These are phyloP conservation scores for Tulasnella sp. DNA, from an alignment of 768 basidiomycete genomes.

Conservation along the genomic window DNA sequence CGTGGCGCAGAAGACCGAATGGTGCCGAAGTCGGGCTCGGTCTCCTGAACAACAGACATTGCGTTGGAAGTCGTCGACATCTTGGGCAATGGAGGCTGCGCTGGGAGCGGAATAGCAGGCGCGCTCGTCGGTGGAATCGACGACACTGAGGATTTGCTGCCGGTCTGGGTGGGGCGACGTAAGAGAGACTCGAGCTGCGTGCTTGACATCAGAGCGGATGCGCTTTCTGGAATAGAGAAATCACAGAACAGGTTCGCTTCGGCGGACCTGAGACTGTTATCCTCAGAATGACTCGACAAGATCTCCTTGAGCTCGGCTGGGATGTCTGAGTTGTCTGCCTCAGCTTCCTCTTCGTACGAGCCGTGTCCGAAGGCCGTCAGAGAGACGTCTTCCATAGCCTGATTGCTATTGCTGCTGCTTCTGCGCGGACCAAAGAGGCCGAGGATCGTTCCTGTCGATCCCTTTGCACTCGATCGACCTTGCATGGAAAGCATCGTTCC, in stretches of 20 bases:
- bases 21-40: neutral
- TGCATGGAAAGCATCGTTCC: neutral
- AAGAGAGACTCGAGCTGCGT: neutral
- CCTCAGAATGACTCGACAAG: constrained; percentile 30
- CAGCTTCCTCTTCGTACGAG: neutral
- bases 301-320: constrained; percentile 64
- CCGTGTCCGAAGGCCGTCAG: neutral
- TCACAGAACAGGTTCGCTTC: neutral
- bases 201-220: constrained; percentile 1
- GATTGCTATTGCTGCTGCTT: neutral
- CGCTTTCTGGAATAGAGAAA: constrained; percentile 1
- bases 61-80: neutral
- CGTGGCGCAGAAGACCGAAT: neutral
- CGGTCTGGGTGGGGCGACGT: neutral
- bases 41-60: neutral
- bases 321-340: constrained; percentile 57
- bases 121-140: neutral
- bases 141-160: neutral
- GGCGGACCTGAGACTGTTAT: neutral
- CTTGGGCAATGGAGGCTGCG: neutral
- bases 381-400: neutral
- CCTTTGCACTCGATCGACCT: neutral
- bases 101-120: neutral
- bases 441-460: constrained; percentile 4
- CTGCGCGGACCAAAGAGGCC: neutral